These are phyloP conservation scores for Fusarium sp. DNA, from an alignment of 2,329 filamentous ascomycete genomes.

Conservation along the genomic window DNA sequence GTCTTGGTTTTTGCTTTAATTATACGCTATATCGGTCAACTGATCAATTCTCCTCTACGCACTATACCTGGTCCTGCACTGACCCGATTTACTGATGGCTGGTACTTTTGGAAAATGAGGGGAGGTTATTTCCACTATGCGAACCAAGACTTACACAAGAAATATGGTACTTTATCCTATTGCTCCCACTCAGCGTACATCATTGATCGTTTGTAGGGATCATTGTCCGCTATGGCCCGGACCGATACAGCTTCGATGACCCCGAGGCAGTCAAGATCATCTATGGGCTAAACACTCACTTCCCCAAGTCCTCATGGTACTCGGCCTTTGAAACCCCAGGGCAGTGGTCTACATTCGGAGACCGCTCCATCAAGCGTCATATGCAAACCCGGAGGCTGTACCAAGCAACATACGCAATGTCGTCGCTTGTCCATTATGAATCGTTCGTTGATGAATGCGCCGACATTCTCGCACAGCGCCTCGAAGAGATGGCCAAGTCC, in stretches of 20 bases:
- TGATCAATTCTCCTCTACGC: conserved; percentile 43
- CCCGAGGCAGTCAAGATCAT: conserved; percentile 57
- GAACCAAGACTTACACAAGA: conserved; percentile 51
- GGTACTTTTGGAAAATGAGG: conserved; percentile 50
- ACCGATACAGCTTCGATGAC: conserved; percentile 63
- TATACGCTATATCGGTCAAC: conserved; percentile 1
- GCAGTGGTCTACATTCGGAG: conserved; percentile 51
- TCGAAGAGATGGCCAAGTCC: conserved; percentile 47
- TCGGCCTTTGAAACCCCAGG: conserved; percentile 44
- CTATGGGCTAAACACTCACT: conserved; percentile 51
- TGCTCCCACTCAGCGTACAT: rapidly evolving
- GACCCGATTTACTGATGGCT: conserved; percentile 49
- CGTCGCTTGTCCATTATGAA: conserved; percentile 54
- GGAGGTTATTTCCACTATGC: conserved; percentile 49
- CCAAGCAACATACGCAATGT: conserved; percentile 54
- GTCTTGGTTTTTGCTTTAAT: conserved; percentile 6
- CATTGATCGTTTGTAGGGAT: conserved; percentile 32
- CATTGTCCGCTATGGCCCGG: conserved; percentile 64
- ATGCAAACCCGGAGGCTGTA: conserved; percentile 49
- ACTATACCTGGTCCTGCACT: conserved; percentile 49
- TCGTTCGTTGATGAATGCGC: conserved; percentile 53
- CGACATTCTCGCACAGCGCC: conserved; percentile 49
- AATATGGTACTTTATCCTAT: conserved; percentile 44
- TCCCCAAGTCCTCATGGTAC: conserved; percentile 56
- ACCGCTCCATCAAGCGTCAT: conserved; percentile 49